These are phyloP conservation scores for Coemansia sp. DNA, from an alignment of 192 early-diverging fungal species.

Conservation along the genomic window DNA sequence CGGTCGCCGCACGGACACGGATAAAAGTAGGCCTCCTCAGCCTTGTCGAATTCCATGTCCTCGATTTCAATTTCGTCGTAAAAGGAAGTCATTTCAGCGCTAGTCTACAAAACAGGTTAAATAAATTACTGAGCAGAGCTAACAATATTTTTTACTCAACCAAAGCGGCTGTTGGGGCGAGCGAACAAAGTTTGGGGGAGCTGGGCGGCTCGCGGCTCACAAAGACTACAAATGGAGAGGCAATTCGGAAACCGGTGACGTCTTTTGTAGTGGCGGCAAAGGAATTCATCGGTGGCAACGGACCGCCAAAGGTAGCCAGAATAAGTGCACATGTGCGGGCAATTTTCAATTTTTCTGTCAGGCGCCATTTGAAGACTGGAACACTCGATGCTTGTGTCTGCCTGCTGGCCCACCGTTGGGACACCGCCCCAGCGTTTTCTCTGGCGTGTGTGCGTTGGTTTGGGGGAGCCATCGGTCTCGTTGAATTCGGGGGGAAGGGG, in stretches of 20 bases:
- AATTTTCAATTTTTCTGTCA: not conserved
- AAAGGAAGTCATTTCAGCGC: constrained; percentile 38
- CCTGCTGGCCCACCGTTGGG: not conserved
- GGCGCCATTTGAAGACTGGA: not conserved
- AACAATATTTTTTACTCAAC: not conserved
- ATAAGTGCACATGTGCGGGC: not conserved
- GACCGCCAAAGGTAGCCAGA: not conserved
- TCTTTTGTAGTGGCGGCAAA: not conserved
- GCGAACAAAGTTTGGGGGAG: not conserved
- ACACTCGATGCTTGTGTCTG: too few species aligned
- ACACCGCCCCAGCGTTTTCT: too few species aligned
- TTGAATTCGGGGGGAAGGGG: too few species aligned
- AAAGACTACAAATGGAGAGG: too few species aligned
- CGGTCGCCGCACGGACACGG: constrained; percentile 97
- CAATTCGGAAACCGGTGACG: too few species aligned
- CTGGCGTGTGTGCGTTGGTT: too few species aligned
- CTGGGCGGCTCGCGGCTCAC: too few species aligned
- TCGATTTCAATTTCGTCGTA: constrained; percentile 75
- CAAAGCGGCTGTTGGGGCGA: not conserved
- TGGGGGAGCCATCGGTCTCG: too few species aligned
- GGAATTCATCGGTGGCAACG: not conserved
- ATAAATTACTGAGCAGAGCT: not conserved
- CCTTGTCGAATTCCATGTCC: constrained; percentile 92
- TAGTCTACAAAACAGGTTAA: not conserved
- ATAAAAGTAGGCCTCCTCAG: constrained; percentile 76